phyloP scores from a whole-genome alignment of 2,329 filamentous ascomycete genomes.

The Pestalotiopsis sp. region DNA sequence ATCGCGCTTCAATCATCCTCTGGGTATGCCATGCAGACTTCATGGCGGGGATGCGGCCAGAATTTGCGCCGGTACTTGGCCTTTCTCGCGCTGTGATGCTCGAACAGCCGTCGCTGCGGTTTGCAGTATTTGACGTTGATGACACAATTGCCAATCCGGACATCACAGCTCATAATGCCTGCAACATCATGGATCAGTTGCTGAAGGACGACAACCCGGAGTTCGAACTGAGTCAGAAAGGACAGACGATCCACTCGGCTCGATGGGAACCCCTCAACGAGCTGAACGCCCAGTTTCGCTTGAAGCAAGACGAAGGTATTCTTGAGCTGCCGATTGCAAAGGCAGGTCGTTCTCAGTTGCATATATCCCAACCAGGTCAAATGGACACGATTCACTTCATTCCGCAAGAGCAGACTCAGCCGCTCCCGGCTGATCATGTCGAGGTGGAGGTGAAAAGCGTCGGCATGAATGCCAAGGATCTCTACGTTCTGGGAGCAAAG shows the following conservation, averaged over 20 bases:
- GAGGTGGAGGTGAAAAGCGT: neutral
- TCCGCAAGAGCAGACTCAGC: neutral
- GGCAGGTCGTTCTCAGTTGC: too few relatives aligned
- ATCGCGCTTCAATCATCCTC: slow-evolving; percentile 13
- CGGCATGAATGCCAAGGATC: neutral
- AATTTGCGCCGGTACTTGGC: slow-evolving; percentile 14
- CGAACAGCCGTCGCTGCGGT: slow-evolving; percentile 22
- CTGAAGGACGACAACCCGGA: neutral
- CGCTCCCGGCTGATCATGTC: neutral
- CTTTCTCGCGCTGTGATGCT: slow-evolving; percentile 19
- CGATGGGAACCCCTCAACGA: too few relatives aligned
- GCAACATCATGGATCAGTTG: neutral
- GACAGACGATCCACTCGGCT: too few relatives aligned
- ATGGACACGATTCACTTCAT: neutral
- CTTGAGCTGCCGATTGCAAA: too few relatives aligned
- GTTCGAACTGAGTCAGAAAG: neutral
- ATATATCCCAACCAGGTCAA: neutral
- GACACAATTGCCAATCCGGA: neutral
- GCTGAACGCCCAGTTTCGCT: too few relatives aligned
- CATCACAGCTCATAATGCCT: neutral
- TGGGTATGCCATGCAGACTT: slow-evolving; percentile 19
- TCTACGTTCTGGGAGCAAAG: too few relatives aligned
- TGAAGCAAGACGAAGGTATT: too few relatives aligned
- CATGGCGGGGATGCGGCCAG: slow-evolving; percentile 13
- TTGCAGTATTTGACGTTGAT: slow-evolving; percentile 20